Conservation (phyloP, 495 filamentous ascomycete genomes). For the Aspergillus incahuasiensis region DNA sequence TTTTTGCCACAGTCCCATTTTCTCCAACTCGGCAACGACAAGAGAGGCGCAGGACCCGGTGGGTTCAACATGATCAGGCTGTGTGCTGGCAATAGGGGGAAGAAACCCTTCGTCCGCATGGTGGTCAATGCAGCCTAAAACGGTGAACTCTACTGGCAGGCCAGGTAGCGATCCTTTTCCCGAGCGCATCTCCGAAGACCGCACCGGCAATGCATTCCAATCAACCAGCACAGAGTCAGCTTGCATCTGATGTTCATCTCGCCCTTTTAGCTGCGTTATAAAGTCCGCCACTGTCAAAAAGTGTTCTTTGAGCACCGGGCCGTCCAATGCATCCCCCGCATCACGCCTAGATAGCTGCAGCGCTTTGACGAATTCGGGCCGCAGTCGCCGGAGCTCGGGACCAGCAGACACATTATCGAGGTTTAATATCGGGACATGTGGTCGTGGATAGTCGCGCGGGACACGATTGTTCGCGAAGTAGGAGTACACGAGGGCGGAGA, state of each 20-base stretch:
- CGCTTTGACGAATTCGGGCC: slow-evolving; percentile 66
- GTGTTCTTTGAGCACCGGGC: slow-evolving; percentile 26
- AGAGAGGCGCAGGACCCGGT: slow-evolving; percentile 78
- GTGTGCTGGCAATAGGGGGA: slow-evolving; percentile 24
- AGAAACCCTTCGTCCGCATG: slow-evolving; percentile 76
- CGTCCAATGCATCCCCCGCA: slow-evolving; percentile 26
- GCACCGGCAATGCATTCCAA: slow-evolving; percentile 73
- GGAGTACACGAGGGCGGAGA: slow-evolving; percentile 76
- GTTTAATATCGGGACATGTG: slow-evolving; percentile 80
- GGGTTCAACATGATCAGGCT: slow-evolving; percentile 61
- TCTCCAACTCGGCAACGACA: slow-evolving; percentile 57
- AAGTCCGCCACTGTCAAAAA: slow-evolving; percentile 42
- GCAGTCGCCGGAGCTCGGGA: slow-evolving; percentile 49
- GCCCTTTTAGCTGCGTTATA: slow-evolving; percentile 17
- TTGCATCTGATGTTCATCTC: slow-evolving; percentile 11
- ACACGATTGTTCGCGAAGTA: slow-evolving; percentile 59
- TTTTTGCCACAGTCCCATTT: slow-evolving; percentile 49
- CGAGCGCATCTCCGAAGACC: slow-evolving; percentile 26
- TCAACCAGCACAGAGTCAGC: slow-evolving; percentile 67
- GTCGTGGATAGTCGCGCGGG: slow-evolving; percentile 28
- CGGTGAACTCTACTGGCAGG: slow-evolving; percentile 39
- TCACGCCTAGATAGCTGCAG: slow-evolving; percentile 32
- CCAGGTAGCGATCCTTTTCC: slow-evolving; percentile 30
- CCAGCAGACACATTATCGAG: slow-evolving; percentile 62
- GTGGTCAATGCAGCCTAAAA: slow-evolving; percentile 85